phyloP scores from a whole-genome alignment of 768 basidiomycete genomes.

The Tylopilus vinaceipallidus region DNA sequence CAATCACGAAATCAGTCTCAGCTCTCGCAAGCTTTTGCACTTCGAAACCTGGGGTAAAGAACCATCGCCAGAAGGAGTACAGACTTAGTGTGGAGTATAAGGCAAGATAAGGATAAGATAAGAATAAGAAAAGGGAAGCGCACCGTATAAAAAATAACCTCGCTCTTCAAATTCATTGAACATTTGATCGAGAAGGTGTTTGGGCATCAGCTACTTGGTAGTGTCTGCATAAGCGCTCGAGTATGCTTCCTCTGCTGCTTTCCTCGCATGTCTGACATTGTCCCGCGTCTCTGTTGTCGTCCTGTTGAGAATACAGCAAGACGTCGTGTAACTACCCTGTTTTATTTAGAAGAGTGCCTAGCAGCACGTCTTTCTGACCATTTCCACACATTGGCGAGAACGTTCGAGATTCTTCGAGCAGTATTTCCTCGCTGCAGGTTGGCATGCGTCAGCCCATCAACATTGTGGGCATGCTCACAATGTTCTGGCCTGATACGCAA shows the following conservation, averaged over 20 bases:
- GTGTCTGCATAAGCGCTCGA: constrained; percentile 12
- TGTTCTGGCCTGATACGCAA: background rate
- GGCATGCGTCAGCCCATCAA: background rate
- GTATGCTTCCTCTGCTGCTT: constrained; percentile 7
- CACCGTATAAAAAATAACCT: constrained; percentile 16
- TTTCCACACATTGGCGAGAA: no score
- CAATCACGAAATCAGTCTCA: constrained; percentile 14
- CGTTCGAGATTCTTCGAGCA: no score
- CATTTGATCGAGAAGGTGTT: no score
- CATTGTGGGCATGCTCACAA: background rate
- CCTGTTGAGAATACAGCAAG: no score
- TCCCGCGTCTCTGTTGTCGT: background rate
- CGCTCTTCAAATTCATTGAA: background rate
- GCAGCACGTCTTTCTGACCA: no score
- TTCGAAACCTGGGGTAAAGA: constrained; percentile 15
- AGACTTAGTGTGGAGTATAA: background rate
- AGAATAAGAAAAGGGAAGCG: background rate
- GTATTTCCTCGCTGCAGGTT: background rate
- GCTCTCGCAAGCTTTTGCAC: constrained; percentile 15
- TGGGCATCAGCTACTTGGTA: background rate
- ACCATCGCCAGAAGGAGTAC: constrained; percentile 14
- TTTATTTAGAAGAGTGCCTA: no score
- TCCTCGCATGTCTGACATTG: background rate
- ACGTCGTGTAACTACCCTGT: no score
- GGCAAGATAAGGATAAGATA: background rate